phyloP scores from a whole-genome alignment of 768 basidiomycete species.

The Lyophyllum semitale region DNA sequence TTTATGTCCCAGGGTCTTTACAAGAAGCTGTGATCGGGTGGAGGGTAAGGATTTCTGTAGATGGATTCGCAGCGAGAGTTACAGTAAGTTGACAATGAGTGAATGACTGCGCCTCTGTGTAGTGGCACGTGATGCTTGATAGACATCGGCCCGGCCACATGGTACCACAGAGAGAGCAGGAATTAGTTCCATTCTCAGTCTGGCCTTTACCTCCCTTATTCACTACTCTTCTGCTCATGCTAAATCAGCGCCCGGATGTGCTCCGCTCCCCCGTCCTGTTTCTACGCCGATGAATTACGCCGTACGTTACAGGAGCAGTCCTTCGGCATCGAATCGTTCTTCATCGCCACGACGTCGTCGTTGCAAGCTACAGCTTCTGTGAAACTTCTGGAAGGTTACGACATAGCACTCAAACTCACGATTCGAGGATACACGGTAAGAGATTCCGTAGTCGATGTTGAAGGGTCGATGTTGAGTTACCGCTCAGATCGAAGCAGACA shows the following conservation, averaged over 20 bases:
- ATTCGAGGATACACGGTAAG: conserved; percentile 59
- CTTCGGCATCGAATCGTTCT: conserved; percentile 54
- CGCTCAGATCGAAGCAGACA: conserved; percentile 10
- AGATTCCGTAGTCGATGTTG: conserved; percentile 1
- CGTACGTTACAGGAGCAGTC: conserved; percentile 59
- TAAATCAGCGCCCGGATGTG: conserved; percentile 3
- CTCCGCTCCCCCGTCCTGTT: conserved; percentile 25
- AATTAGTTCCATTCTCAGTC: too few species aligned
- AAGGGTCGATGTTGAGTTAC: not conserved
- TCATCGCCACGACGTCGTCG: conserved; percentile 36
- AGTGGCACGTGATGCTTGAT: not conserved
- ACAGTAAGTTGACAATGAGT: too few species aligned
- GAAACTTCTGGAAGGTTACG: conserved; percentile 56
- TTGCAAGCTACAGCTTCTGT: conserved; percentile 56
- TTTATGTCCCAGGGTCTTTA: not conserved
- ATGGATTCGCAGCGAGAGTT: too few species aligned
- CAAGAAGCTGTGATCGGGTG: too few species aligned
- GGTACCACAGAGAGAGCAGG: too few species aligned
- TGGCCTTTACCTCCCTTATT: not conserved
- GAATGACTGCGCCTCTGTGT: too few species aligned
- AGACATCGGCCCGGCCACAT: not conserved
- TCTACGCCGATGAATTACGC: conserved; percentile 52
- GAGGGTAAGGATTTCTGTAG: too few species aligned
- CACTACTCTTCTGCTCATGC: not conserved
- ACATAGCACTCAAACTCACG: conserved; percentile 48